Evolutionary conservation across 140 eudicot species (phyloP).

Genomic region (Senecio squalidus): DNA sequence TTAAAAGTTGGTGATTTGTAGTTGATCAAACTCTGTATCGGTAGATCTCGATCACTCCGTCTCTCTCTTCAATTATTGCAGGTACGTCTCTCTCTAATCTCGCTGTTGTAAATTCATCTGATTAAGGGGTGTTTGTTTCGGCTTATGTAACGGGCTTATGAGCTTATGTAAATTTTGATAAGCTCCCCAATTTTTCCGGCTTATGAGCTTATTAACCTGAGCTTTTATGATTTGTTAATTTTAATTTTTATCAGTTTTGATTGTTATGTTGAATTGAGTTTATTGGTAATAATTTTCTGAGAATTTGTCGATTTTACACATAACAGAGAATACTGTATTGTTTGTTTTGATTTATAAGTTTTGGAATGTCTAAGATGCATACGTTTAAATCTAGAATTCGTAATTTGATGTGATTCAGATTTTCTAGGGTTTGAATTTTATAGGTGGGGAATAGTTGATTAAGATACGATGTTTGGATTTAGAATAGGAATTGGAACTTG

Average conservation of each 20-base stretch:
- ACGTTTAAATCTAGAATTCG: background rate
- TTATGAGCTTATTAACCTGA: too few species aligned
- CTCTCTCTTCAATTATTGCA: slow-evolving; percentile 10
- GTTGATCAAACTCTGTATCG: background rate
- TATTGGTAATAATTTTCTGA: background rate
- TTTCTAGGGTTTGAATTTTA: too few species aligned
- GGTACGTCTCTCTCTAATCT: slow-evolving; percentile 19
- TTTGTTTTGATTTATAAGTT: background rate
- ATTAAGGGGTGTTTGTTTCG: too few species aligned
- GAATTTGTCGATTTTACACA: background rate
- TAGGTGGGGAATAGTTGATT: background rate
- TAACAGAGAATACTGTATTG: background rate
- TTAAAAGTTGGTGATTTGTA: too few species aligned
- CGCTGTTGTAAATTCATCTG: too few species aligned
- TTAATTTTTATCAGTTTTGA: background rate
- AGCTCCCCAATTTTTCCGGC: too few species aligned
- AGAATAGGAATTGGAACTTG: background rate
- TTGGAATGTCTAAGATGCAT: background rate
- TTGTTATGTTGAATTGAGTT: slow-evolving; percentile 7
- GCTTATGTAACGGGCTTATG: too few species aligned
- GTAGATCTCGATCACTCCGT: slow-evolving; percentile 29
- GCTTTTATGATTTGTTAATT: too few species aligned
- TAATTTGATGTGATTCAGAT: too few species aligned
- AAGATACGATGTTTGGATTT: background rate
- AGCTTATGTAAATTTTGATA: too few species aligned